Conservation (phyloP, 768 basidiomycete species). For the Kwoniella sp. region DNA sequence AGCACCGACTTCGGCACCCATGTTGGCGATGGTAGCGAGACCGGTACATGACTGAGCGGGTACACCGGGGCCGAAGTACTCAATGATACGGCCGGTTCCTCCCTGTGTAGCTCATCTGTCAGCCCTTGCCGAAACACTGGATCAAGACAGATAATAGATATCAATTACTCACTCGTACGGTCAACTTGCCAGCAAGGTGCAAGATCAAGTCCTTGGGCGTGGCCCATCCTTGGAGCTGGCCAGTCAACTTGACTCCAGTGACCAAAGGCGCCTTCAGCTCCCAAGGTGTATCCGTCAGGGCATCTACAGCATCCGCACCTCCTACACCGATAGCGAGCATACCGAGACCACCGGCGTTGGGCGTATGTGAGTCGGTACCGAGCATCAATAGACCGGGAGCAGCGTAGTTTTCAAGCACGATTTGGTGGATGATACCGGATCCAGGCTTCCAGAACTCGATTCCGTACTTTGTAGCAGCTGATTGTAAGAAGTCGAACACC, state of each 20-base stretch:
- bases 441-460: constrained; percentile 99
- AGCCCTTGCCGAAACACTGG: not conserved
- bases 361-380: constrained; percentile 86
- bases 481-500: constrained; percentile 95
- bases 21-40: constrained; percentile 93
- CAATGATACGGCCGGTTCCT: constrained; percentile 91
- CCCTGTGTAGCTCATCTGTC: constrained; percentile 71
- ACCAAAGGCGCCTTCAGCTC: constrained; percentile 89
- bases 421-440: constrained; percentile 81
- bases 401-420: constrained; percentile 96
- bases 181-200: constrained; percentile 88
- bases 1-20: constrained; percentile 99
- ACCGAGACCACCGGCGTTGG: constrained; percentile 95
- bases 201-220: constrained; percentile 96
- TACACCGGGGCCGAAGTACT: constrained; percentile 96
- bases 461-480: constrained; percentile 68
- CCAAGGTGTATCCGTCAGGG: constrained; percentile 98
- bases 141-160: not conserved
- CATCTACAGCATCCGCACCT: constrained; percentile 91
- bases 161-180: constrained; percentile 71
- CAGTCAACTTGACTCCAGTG: constrained; percentile 79
- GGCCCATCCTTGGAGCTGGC: constrained; percentile 83
- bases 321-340: constrained; percentile 98
- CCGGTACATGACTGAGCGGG: constrained; percentile 88
- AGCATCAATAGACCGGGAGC: constrained; percentile 90